Base-by-base conservation (phyloP, 2,329 filamentous ascomycete genomes). In the Paraphaeosphaeria sporulosa region DNA sequence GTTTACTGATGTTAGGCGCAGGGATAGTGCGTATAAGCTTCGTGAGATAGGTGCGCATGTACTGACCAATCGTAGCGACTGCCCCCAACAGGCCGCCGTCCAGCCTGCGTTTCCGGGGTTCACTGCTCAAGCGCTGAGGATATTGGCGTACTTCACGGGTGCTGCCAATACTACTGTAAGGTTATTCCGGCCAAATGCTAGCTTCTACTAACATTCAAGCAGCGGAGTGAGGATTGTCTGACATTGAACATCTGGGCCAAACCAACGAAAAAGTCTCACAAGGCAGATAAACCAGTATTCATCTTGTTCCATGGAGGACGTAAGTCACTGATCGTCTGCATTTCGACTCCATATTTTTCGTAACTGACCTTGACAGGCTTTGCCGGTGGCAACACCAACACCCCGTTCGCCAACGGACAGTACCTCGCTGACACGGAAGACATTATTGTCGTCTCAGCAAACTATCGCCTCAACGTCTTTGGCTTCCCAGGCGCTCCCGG, bases 241-340 rank as follows among this genome's bases (percentile, higher is more conserved):
- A 71, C 67, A 2, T 54, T 76, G 47, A 74, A 75, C 49, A 67
- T 76, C 4, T 74, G 71, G 73, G 66, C 71, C 1, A 77, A 78
- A 53, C 60, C 65, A 4, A 49, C 64, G 15, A 55, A 67, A 47
- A 58, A 58, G 13, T 60, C 67, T 17, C 75, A 78, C 38, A 74
- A 79, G 27, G 38, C 38, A 40, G 15, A 40, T 19, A 55, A 55
- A 8, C 19, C 19, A 1, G 77, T 82, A 6, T 66, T 82, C 32
- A 70, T 82, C 2, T 78, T 76, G 54, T 71, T 82, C 54, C 76
- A 81, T 59, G 80, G 80, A 40, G 79, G 79, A 40, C 38, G 38
- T 40, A 40, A 6, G 38, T 4, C 15, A 7, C 38, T 9, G 5
- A 40, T n/a, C 17, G n/a, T n/a, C 17, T 19, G 17, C 38, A 19